These are phyloP conservation scores for Pyronema domesticum DNA, from an alignment of 495 filamentous ascomycete species.

Conservation along the genomic window DNA sequence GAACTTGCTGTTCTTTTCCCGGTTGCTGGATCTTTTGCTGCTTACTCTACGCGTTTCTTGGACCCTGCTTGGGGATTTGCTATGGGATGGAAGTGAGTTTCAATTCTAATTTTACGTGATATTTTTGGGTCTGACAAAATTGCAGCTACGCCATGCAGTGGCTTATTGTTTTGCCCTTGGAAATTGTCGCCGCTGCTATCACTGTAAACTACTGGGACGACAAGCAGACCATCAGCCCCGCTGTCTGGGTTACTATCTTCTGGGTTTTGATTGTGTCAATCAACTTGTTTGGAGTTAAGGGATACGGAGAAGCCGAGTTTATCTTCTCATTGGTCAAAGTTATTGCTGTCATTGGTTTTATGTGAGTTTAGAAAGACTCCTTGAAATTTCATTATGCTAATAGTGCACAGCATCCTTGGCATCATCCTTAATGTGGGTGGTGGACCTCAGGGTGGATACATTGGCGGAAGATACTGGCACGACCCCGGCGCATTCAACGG, in stretches of 20 bases:
- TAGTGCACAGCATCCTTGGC: slow-evolving; percentile 44
- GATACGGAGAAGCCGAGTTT: slow-evolving; percentile 85
- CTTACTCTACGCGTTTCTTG: slow-evolving; percentile 80
- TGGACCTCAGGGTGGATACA: slow-evolving; percentile 53
- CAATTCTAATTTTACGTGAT: neutral
- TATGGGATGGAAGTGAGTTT: slow-evolving; percentile 80
- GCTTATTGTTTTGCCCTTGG: slow-evolving; percentile 72
- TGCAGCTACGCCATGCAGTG: slow-evolving; percentile 77
- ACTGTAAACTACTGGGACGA: slow-evolving; percentile 66
- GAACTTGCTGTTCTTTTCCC: slow-evolving; percentile 86
- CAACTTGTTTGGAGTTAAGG: slow-evolving; percentile 73
- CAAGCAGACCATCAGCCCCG: slow-evolving; percentile 42
- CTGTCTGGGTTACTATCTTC: slow-evolving; percentile 76
- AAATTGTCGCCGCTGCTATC: slow-evolving; percentile 79
- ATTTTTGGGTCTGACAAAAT: neutral
- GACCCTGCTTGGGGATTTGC: slow-evolving; percentile 96
- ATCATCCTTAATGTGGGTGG: slow-evolving; percentile 68
- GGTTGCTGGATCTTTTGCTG: slow-evolving; percentile 79
- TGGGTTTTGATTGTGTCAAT: slow-evolving; percentile 54
- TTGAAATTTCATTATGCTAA: neutral
- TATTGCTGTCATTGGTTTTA: slow-evolving; percentile 69
- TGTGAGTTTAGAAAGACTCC: slow-evolving; percentile 35
- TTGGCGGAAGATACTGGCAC: slow-evolving; percentile 71
- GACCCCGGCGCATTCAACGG: slow-evolving; percentile 75
- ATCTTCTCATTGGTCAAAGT: slow-evolving; percentile 76